Evolutionary conservation across 768 basidiomycete species (phyloP).

Genomic region (Termitomyces sp.): DNA sequence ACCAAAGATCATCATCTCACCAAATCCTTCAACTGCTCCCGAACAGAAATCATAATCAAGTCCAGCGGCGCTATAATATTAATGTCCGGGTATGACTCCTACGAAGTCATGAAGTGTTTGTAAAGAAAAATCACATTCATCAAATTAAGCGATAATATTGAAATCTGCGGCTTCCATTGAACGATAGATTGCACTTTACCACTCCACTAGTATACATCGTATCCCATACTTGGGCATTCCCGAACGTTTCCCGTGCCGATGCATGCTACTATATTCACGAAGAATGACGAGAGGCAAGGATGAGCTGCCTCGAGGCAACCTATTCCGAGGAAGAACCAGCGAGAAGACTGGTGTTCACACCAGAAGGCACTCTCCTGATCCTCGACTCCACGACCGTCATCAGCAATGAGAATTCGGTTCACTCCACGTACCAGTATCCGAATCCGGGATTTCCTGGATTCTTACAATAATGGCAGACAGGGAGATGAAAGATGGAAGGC

Average conservation of each 20-base stretch:
- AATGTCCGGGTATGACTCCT: background rate
- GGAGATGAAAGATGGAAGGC: background rate
- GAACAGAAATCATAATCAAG: background rate
- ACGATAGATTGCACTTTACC: background rate
- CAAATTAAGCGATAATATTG: background rate
- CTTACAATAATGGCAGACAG: background rate
- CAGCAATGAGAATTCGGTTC: background rate
- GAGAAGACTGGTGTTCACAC: background rate
- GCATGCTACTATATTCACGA: background rate
- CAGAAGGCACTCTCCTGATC: background rate
- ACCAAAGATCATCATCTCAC: background rate
- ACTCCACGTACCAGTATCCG: background rate
- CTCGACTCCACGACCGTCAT: background rate
- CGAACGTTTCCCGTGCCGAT: background rate
- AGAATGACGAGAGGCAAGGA: background rate
- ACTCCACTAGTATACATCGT: background rate
- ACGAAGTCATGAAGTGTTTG: background rate
- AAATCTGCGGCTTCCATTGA: background rate
- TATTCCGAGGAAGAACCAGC: background rate
- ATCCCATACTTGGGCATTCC: background rate
- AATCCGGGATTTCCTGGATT: conserved; percentile 1
- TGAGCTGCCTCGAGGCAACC: background rate
- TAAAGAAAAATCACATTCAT: background rate
- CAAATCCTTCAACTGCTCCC: background rate
- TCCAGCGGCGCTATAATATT: background rate